Evolutionary conservation across 768 basidiomycete genomes (phyloP).

Genomic region (Cyathus striatus): DNA sequence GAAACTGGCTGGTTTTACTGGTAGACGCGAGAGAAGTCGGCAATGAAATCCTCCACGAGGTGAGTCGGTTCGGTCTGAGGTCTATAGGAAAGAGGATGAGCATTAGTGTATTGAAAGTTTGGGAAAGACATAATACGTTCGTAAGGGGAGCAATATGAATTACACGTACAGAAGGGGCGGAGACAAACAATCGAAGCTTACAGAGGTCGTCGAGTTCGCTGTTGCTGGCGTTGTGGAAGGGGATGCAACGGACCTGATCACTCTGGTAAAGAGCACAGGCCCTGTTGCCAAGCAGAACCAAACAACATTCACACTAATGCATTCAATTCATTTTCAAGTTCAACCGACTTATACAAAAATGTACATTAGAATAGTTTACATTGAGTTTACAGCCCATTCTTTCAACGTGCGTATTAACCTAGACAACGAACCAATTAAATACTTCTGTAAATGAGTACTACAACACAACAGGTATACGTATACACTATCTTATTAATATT

Average conservation of each 20-base stretch:
- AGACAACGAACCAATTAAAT: neutral
- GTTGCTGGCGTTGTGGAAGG: conserved; percentile 33
- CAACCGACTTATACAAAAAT: no score
- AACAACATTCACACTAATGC: conserved; percentile 26
- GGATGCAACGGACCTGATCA: conserved; percentile 43
- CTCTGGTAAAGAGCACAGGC: conserved; percentile 29
- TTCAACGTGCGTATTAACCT: no score
- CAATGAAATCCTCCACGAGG: conserved; percentile 4
- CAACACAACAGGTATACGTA: neutral
- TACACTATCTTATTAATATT: neutral
- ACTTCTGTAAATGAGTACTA: neutral
- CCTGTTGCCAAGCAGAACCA: conserved; percentile 27
- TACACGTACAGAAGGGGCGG: conserved; percentile 9
- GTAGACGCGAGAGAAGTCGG: conserved; percentile 2
- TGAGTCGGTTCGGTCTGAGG: conserved; percentile 1
- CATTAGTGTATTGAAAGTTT: conserved; percentile 4
- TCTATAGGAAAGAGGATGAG: conserved; percentile 16
- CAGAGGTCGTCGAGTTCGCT: conserved; percentile 23
- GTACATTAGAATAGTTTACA: no score
- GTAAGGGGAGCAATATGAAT: conserved; percentile 7
- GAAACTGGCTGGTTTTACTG: no score
- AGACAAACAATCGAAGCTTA: conserved; percentile 3
- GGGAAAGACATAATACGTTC: neutral
- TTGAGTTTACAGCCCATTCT: no score
- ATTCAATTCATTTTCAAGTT: no score